Percentiles rank a stretch among this genome's conserved stretches.
Conservation (phyloP, 1,284 basidiomycete species). For the Vanrija pseudolonga region DNA sequence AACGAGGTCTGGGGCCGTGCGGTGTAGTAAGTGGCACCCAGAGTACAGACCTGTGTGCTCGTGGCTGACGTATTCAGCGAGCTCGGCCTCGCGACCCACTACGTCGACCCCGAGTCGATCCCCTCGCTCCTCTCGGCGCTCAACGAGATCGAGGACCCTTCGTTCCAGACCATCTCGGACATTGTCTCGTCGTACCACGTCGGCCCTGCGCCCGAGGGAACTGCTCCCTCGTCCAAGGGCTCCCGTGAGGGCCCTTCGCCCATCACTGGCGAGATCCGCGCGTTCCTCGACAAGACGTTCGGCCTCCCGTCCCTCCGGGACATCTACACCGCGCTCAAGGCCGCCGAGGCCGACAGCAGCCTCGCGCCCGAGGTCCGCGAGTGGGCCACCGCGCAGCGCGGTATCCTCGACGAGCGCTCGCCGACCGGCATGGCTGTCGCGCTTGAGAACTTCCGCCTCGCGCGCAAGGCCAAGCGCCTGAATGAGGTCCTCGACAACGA, state of each 20-base stretch:
- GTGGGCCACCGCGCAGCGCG: conserved; percentile 72
- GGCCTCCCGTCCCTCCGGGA: conserved; percentile 62
- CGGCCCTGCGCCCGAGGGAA: conserved; percentile 49
- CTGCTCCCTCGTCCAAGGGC: conserved; percentile 58
- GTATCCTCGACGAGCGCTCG: conserved; percentile 64
- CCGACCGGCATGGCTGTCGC: conserved; percentile 88
- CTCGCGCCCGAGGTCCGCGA: conserved; percentile 55
- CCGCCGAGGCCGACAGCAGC: conserved; percentile 39
- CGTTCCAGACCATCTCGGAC: conserved; percentile 21
- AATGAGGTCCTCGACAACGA: conserved; percentile 67
- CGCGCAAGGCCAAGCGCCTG: conserved; percentile 59
- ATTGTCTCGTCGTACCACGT: conserved; percentile 28
- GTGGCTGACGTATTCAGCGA: conserved; percentile 56
- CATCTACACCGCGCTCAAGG: conserved; percentile 62
- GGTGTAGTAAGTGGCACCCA: conserved; percentile 69
- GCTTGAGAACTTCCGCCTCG: conserved; percentile 68
- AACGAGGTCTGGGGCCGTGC: conserved; percentile 68
- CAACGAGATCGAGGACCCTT: conserved; percentile 37
- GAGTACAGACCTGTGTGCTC: too few species aligned
- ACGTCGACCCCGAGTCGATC: conserved; percentile 69
- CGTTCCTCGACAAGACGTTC: conserved; percentile 76
- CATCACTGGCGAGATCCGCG: conserved; percentile 63
- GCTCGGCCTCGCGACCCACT: conserved; percentile 87
- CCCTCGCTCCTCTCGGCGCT: conserved; percentile 57
- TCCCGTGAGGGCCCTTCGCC: conserved; percentile 58